phyloP scores from a whole-genome alignment of 108 stramenopile species.

The Aurantiochytrium sp. region DNA sequence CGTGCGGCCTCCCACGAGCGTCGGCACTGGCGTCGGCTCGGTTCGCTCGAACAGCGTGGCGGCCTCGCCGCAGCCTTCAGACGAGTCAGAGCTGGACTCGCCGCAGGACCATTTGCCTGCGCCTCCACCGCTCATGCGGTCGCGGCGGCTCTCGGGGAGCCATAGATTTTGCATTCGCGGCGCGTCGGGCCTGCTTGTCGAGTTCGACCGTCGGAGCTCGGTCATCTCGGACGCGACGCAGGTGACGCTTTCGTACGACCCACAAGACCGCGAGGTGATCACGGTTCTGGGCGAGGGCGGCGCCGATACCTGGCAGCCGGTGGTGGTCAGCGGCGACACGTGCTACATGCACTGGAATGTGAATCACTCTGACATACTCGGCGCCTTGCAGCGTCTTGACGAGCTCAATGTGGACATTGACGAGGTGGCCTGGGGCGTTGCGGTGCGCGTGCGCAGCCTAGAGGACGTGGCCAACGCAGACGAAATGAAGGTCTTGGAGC shows the following conservation, averaged over 20 bases:
- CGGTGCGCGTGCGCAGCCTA: constrained; percentile 13
- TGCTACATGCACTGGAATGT: constrained; percentile 31
- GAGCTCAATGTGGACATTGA: constrained; percentile 15
- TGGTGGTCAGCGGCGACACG: constrained; percentile 6
- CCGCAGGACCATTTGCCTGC: background rate
- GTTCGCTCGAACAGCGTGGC: background rate
- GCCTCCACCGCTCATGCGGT: background rate
- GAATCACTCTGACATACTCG: background rate
- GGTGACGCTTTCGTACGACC: constrained; percentile 8
- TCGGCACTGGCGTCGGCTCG: background rate
- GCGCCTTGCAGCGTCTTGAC: background rate
- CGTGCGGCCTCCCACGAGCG: background rate
- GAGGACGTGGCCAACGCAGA: background rate
- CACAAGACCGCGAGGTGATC: constrained; percentile 11
- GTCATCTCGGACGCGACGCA: constrained; percentile 14
- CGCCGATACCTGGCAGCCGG: constrained; percentile 5
- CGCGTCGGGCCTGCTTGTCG: constrained; percentile 2
- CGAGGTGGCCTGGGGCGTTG: constrained; percentile 22
- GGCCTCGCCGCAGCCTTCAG: background rate
- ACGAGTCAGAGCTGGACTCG: background rate
- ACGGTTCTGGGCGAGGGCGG: constrained; percentile 9
- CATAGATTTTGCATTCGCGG: constrained; percentile 21
- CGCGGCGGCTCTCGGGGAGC: background rate
- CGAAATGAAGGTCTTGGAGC: background rate
- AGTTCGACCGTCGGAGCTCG: constrained; percentile 17